Evolutionary conservation across 2,329 filamentous ascomycete genomes (phyloP), one percentile per base, ranked within the genome.

Genomic region (Didymella lethalis): DNA sequence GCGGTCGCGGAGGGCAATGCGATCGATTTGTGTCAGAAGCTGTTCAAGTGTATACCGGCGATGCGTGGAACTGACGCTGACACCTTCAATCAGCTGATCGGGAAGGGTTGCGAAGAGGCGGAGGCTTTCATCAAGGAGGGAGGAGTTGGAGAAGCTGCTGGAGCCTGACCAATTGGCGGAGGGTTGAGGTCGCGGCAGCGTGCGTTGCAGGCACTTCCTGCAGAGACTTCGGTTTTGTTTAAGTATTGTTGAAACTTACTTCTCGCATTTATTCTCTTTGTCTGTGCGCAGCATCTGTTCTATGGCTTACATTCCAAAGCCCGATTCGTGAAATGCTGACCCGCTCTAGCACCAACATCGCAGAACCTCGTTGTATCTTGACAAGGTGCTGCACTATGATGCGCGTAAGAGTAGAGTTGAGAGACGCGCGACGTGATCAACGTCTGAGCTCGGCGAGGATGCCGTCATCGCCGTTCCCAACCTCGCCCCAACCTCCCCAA

Each of bases 391-490:
- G 34, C 6, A 5, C 12, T 11, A 41, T 8, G 18, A 41, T 25
- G 3, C 12, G 10, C 20, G 12, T 41, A 20, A 25, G 2, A 18
- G 18, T 16, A 16, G 20, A 2, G n/a, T 25, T 14, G 18, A 25
- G 20, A 7, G 20, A 14, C 38, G 10, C 20, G 38, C 20, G 38
- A 41, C 38, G n/a, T 20, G 20, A 14, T 41, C n/a, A 10, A 4
- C 2, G n/a, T 45, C 26, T 32, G 36, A 48, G 29, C 47, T 58
- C 31, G 31, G 38, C 23, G 16, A 14, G 46, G 11, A 44, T 48
- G 43, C 34, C 44, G 54, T 48, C 48, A 57, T 53, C 16, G 29
- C 32, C 29, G 23, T 26, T 20, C 14, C 18, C 23, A 48, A 57
- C 48, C 44, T 45, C 46, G 31, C 25, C 36, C 29, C 38, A 40